Base-by-base conservation (phyloP, 2,329 filamentous ascomycete genomes). In the Pleoardoris graminearum region DNA sequence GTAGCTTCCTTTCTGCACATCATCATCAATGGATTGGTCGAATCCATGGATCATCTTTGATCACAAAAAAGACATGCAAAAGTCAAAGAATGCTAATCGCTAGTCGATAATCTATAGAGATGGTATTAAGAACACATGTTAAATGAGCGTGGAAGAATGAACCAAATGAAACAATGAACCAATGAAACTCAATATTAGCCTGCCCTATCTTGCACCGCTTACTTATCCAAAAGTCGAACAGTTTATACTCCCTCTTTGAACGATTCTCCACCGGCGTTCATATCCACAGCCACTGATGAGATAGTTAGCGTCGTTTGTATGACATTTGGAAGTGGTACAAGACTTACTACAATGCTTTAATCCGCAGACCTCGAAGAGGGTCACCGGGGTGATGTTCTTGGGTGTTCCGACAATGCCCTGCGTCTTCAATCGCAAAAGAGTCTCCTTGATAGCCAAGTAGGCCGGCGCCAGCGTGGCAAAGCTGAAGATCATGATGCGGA, bases 401-500 rank as follows among this genome's bases (percentile, higher is more conserved):
- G 41, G 41, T 25, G 41, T 53, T 8, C 55, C 55, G 4, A 50
- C 51, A n/a, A 45, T 38, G 11, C 55, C 55, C 30, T 49, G 48
- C 36, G 50, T 50, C 42, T 54, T 51, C 39, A 57, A 22, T 42
- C 48, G 42, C 27, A 47, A 30, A 27, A 57, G 46, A 3, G 51
- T 54, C 16, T 39, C 46, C 42, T 53, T 53, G 45, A 57, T 57
- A 3, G 55, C 52, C 7, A 55, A 16, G 27, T 58, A 58, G 1
- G 55, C 55, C 6, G 55, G 55, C 14, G 37, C 48, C 38, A 55
- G 49, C 8, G 41, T 46, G 3, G 52, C 52, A 25, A 58, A 58
- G 35, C 48, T 51, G 39, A 47, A 55, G 37, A 58, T 58, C 22
- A 58, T 55, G 35, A 58, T 49, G 16, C 52, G 45, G 37, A 48